These are phyloP conservation scores for Fraxinus albicans DNA, from an alignment of 305 asterid genomes.

Conservation along the genomic window DNA sequence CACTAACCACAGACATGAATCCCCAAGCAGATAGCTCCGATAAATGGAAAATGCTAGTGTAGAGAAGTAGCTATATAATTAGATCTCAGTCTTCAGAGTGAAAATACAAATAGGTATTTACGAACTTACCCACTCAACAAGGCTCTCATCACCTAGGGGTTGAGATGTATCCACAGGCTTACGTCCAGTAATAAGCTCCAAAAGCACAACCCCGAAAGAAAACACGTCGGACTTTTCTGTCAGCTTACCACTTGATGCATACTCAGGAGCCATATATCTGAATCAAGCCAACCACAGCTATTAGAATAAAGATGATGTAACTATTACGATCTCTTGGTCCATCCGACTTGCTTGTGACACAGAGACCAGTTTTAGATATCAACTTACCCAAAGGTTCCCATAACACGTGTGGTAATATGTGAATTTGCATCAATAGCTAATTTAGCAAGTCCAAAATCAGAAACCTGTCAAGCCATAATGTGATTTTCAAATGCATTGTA, in stretches of 20 bases:
- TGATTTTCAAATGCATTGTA: conserved; percentile 6
- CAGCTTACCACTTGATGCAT: conserved; percentile 91
- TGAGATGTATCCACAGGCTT: conserved; percentile 84
- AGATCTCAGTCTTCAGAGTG: background rate
- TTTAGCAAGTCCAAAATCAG: conserved; percentile 97
- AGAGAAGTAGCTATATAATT: background rate
- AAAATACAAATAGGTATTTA: background rate
- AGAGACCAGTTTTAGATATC: conserved; percentile 7
- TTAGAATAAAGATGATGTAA: conserved; percentile 16
- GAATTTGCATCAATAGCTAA: conserved; percentile 66
- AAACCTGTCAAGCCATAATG: conserved; percentile 53
- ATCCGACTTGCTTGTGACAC: background rate
- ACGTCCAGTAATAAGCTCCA: conserved; percentile 90
- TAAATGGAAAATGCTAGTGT: conserved; percentile 2
- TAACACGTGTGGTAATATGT: conserved; percentile 87
- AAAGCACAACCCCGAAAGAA: conserved; percentile 90
- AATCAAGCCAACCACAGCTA: conserved; percentile 12
- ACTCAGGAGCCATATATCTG: conserved; percentile 99
- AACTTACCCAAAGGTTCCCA: conserved; percentile 93
- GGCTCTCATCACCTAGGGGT: conserved; percentile 74
- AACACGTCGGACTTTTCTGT: conserved; percentile 83
- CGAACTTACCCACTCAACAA: conserved; percentile 88
- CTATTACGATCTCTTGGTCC: conserved; percentile 2
- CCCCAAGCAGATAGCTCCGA: conserved; percentile 7
- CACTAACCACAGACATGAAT: conserved; percentile 3